Evolutionary conservation across 805 yeast genomes (phyloP), one percentile per base, ranked within the genome.

Genomic region (Kazachstania viticola): DNA sequence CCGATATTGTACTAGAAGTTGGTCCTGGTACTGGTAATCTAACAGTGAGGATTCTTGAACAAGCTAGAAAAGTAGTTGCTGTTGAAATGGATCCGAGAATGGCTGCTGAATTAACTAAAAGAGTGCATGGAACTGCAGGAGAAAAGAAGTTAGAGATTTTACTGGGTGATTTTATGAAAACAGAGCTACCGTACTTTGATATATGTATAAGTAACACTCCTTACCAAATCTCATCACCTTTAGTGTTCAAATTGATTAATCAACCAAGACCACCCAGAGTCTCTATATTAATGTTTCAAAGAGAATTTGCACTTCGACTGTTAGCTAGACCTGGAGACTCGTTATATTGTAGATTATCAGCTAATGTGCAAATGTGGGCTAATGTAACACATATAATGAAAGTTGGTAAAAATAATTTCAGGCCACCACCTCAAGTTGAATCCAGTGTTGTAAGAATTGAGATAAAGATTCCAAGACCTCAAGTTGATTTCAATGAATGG

Each of bases 301-400:
- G 97, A 53, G 98, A 91, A 54, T 91, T 91, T 51, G 98, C 98
- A 2, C 58, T 91, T 60, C 77, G 96, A 49, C 64, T 91, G 34
- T 65, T 91, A 32, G 98, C 98, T 1, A 73, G 94, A 45, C 97
- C 98, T 0, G 98, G 98, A n/a, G 97, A 91, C 46, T 58, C 83
- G 1, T 64, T 91, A 25, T 91, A 88, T 62, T 85, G 95, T 58
- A 72, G 98, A 49, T 67, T 91, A 33, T 79, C 94, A 21, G 97
- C 95, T 19, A 91, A 91, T 51, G 97, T 91, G 1, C 98, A 91
- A 53, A 88, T 91, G 97, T 91, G 97, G 96, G 95, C 96, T n/a
- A 83, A 83, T 42, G 96, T 91, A 12, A 85, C 94, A 6, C 98
- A 91, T 56, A 82, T 91, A 33, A 91, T 91, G 98, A 91, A 91